These are phyloP conservation scores for Exophiala bonariae DNA, from an alignment of 2,329 filamentous ascomycete species.

Conservation along the genomic window DNA sequence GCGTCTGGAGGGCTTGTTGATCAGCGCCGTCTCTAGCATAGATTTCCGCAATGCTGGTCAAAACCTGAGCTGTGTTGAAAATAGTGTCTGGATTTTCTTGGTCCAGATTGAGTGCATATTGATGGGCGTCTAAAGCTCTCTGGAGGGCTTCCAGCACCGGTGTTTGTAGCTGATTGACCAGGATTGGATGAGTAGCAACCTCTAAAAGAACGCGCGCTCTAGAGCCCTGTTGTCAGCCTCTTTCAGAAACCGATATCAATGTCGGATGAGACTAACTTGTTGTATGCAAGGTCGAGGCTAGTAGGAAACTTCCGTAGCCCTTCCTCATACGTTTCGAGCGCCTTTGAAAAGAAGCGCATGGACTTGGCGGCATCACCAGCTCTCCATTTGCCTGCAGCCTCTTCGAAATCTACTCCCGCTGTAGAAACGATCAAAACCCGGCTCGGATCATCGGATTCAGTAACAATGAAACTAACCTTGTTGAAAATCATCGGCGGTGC, in stretches of 20 bases:
- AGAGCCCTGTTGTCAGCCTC: conserved; percentile 16
- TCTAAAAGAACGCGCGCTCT: conserved; percentile 70
- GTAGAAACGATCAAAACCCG: conserved; percentile 1
- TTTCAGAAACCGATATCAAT: background rate
- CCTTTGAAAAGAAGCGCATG: conserved; percentile 58
- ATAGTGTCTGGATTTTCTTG: conserved; percentile 66
- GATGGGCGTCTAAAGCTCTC: conserved; percentile 64
- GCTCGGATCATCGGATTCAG: too few relatives aligned
- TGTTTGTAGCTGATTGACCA: conserved; percentile 59
- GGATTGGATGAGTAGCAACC: conserved; percentile 65
- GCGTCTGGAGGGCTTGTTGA: conserved; percentile 50
- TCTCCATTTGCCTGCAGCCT: conserved; percentile 73
- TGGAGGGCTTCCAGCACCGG: conserved; percentile 57
- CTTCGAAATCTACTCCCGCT: conserved; percentile 68
- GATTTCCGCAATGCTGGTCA: conserved; percentile 64
- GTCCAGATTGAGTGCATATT: conserved; percentile 59
- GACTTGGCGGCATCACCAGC: conserved; percentile 69
- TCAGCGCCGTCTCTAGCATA: conserved; percentile 51
- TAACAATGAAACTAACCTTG: conserved; percentile 45
- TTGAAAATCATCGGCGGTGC: conserved; percentile 67
- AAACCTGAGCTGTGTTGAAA: conserved; percentile 71
- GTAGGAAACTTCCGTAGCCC: conserved; percentile 61
- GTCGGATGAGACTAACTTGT: conserved; percentile 56
- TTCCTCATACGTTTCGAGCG: conserved; percentile 65
- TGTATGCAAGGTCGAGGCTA: conserved; percentile 72